Conservation (phyloP, 208 protist genomes). For the Balamuthia mandrillaris region DNA sequence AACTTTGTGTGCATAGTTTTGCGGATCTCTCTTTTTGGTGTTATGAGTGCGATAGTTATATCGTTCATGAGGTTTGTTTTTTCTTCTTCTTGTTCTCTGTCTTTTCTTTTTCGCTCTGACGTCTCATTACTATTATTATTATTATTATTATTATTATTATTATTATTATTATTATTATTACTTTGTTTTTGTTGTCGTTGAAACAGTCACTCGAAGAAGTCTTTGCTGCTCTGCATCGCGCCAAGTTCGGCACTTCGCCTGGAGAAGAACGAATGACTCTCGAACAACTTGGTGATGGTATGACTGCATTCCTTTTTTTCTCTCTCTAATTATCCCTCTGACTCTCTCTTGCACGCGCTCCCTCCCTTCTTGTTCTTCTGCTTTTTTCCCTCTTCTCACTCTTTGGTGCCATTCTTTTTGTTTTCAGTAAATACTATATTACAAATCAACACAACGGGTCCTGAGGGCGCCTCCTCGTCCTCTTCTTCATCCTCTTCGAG, state of each 20-base stretch:
- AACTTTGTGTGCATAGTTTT: conserved; percentile 10
- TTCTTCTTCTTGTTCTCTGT: too few relatives aligned
- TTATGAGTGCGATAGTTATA: conserved; percentile 58
- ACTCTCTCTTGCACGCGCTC: too few relatives aligned
- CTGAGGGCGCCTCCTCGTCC: background rate
- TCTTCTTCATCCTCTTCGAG: background rate
- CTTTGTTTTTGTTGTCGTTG: too few relatives aligned
- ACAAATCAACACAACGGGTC: background rate
- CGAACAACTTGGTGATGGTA: background rate
- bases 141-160: too few relatives aligned
- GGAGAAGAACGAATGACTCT: background rate
- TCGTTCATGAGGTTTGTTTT: conserved; percentile 15
- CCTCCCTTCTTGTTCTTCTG: too few relatives aligned
- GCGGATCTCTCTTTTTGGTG: conserved; percentile 59
- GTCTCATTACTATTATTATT: too few relatives aligned
- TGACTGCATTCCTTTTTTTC: background rate
- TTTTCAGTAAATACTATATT: too few relatives aligned
- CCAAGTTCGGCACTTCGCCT: conserved; percentile 16
- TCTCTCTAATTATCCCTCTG: background rate
- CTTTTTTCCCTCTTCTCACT: background rate
- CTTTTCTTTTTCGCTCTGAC: too few relatives aligned
- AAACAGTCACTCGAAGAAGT: too few relatives aligned
- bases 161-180: too few relatives aligned
- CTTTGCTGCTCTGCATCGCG: background rate
- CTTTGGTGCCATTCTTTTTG: too few relatives aligned